A percentile compares a stretch with the other conserved stretches of the same genome.
phyloP scores from a whole-genome alignment of 2,329 filamentous ascomycete genomes.

The Hypoxylon sp. region DNA sequence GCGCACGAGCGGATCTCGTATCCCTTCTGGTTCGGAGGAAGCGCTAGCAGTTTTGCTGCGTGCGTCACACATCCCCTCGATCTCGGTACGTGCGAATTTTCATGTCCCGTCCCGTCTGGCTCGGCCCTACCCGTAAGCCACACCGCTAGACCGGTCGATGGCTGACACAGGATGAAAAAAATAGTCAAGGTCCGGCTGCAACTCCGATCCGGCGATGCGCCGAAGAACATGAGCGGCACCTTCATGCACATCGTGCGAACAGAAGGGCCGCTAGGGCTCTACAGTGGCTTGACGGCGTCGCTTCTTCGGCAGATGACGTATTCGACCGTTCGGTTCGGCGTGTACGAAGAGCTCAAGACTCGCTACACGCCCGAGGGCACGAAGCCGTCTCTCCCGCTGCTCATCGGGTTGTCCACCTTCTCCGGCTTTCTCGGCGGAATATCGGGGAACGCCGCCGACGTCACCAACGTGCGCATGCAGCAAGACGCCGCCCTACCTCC shows the following conservation, averaged over 20 bases:
- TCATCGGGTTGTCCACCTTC: slow-evolving; percentile 83
- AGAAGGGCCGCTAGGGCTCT: slow-evolving; percentile 84
- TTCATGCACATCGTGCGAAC: slow-evolving; percentile 83
- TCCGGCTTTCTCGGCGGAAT: slow-evolving; percentile 92
- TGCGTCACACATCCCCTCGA: slow-evolving; percentile 94
- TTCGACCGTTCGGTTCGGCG: slow-evolving; percentile 93
- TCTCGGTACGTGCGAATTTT: slow-evolving; percentile 72
- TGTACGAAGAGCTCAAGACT: slow-evolving; percentile 93
- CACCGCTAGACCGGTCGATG: slow-evolving; percentile 12
- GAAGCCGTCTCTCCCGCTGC: slow-evolving; percentile 76
- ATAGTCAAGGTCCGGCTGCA: slow-evolving; percentile 83
- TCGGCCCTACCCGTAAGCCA: neutral
- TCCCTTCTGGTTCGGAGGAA: slow-evolving; percentile 97
- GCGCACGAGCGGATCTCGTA: slow-evolving; percentile 64
- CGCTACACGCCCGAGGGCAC: slow-evolving; percentile 64
- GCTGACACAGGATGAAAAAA: slow-evolving; percentile 23
- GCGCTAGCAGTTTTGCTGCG: slow-evolving; percentile 90
- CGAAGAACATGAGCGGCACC: slow-evolving; percentile 86
- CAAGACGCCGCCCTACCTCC: slow-evolving; percentile 83
- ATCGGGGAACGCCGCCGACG: slow-evolving; percentile 93
- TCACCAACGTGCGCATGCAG: slow-evolving; percentile 98
- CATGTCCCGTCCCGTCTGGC: neutral
- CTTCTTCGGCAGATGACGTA: slow-evolving; percentile 95
- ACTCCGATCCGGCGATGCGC: slow-evolving; percentile 80
- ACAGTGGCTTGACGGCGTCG: slow-evolving; percentile 91